Evolutionary conservation across 768 basidiomycete species (phyloP), one percentile per base, ranked within the genome.

Genomic region (Trametes cinnabarina): DNA sequence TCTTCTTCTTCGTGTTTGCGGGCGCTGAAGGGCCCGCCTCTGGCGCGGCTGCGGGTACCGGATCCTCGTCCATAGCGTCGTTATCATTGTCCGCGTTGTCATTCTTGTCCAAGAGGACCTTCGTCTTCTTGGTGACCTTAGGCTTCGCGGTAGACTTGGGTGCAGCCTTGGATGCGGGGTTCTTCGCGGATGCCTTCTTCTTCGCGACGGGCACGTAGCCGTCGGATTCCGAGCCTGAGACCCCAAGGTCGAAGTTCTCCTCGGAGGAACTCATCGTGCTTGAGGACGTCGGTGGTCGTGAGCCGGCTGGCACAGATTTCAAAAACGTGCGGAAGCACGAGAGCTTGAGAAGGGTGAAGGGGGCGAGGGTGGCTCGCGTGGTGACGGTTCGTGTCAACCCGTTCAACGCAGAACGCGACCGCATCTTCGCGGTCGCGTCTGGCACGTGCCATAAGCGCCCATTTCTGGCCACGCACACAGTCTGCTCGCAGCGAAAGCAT

Each of bases 231-330:
- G 74, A 76, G 25, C 80, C 81, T 3, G 68, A 68, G 63, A 80
- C 70, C 60, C 83, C 79, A 47, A 88, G 64, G 61, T 84, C 82
- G 49, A 86, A 90, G 63, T 79, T 82, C 72, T 92, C 90, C 68
- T 87, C 88, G 11, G 87, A 87, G 53, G 86, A 87, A 72, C 84
- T 88, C 90, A 91, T 90, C 44, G 46, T 61, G 23, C 23, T 41
- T 20, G 41, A 32, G 37, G 57, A 37, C 47, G 37, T 35, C 17
- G 40, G 37, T 41, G 9, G 22, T 47, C 30, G 47, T 10, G 14
- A 5, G 1, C 2, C 22, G 5, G 20, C 26, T 25, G 41, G 26
- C 12, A 12, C 15, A 48, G 22, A 28, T 43, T 3, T 50, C 8
- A 25, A 15, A 19, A 4, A 30, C 2, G n/a, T n/a, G 23, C 17